Conservation (phyloP, 1,284 basidiomycete species). For the Rhodofomes roseus region DNA sequence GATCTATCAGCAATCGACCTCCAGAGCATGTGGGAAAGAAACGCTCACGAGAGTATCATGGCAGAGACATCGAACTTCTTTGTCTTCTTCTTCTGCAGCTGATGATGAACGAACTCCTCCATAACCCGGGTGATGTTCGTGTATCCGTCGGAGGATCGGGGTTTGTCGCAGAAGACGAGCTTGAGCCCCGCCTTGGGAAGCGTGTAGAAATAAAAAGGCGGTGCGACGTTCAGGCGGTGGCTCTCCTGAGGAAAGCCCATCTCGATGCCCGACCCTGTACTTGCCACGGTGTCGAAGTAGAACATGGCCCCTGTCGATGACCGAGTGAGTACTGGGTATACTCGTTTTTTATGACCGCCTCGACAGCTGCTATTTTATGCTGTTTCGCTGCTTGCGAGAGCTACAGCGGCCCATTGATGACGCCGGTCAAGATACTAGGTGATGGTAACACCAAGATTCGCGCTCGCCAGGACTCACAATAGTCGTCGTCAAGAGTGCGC, state of each 20-base stretch:
- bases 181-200: conserved; percentile 1
- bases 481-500: background rate
- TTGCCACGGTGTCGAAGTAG: background rate
- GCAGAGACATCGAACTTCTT: background rate
- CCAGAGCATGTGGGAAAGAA: background rate
- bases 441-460: background rate
- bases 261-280: background rate
- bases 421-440: background rate
- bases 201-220: conserved; percentile 1
- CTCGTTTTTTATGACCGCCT: too few relatives aligned
- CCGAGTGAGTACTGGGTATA: too few relatives aligned
- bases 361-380: background rate
- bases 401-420: background rate
- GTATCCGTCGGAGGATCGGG: background rate
- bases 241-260: background rate
- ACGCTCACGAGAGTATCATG: conserved; percentile 1
- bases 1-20: background rate
- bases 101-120: background rate
- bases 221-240: conserved; percentile 2
- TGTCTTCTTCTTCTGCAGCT: conserved; percentile 1
- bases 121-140: background rate
- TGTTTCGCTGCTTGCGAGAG: background rate
- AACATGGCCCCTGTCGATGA: background rate
- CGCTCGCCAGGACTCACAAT: background rate
- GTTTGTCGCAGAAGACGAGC: conserved; percentile 7